Conservation (phyloP, 768 basidiomycete genomes). For the Coprinopsis cinerea region DNA sequence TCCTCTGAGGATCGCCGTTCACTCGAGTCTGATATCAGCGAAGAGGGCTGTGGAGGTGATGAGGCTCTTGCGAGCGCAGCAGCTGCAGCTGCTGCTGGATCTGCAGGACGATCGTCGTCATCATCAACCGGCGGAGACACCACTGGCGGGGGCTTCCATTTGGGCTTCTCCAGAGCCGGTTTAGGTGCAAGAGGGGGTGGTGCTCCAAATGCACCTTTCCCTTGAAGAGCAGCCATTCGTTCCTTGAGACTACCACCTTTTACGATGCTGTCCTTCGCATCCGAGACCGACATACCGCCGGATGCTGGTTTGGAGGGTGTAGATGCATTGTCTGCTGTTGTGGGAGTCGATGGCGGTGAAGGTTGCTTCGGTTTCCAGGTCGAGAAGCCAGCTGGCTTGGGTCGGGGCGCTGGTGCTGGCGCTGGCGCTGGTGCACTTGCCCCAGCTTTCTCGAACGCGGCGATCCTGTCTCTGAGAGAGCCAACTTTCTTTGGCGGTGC, state of each 20-base stretch:
- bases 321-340: constrained; percentile 13
- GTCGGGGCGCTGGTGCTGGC: constrained; percentile 48
- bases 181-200: constrained; percentile 49
- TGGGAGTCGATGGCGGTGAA: constrained; percentile 42
- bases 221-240: constrained; percentile 91
- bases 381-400: constrained; percentile 60
- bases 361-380: constrained; percentile 64
- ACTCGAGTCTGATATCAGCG: constrained; percentile 15
- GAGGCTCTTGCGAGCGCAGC: constrained; percentile 26
- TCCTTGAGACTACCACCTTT: constrained; percentile 82
- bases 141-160: constrained; percentile 80
- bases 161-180: constrained; percentile 63
- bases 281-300: constrained; percentile 70
- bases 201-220: constrained; percentile 72
- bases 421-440: constrained; percentile 28
- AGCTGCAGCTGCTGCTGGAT: neutral
- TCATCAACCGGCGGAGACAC: constrained; percentile 42
- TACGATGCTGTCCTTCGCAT: constrained; percentile 84
- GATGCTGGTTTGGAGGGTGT: constrained; percentile 19
- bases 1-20: constrained; percentile 10
- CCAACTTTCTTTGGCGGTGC: constrained; percentile 61
- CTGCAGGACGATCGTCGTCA: constrained; percentile 24
- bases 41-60: constrained; percentile 16
- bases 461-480: constrained; percentile 83
- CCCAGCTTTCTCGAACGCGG: constrained; percentile 71